Percentiles rank a stretch among this genome's conserved stretches.
Evolutionary conservation across 306 rosid species (phyloP).

Genomic region (Castanopsis chinensis): DNA sequence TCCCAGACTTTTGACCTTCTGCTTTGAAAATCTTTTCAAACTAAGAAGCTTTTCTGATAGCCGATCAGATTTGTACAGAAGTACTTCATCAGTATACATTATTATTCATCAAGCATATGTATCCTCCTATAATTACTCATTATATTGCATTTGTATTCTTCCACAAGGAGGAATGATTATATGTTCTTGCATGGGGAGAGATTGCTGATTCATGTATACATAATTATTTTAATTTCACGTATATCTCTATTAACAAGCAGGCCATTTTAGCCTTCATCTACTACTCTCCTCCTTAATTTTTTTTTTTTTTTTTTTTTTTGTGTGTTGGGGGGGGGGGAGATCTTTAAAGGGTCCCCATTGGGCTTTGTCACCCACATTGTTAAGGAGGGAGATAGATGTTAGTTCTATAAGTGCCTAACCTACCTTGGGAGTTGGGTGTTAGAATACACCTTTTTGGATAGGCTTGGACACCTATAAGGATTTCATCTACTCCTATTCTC

Average conservation of each 20-base stretch:
- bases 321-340: too few relatives aligned
- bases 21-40: conserved; percentile 80
- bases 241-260: not conserved
- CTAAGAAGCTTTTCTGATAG: conserved; percentile 66
- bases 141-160: conserved; percentile 1
- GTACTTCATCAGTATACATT: conserved; percentile 33
- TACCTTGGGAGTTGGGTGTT: too few relatives aligned
- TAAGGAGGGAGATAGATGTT: too few relatives aligned
- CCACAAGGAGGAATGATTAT: not conserved
- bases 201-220: not conserved
- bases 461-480: too few relatives aligned
- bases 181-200: not conserved
- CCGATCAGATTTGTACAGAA: conserved; percentile 32
- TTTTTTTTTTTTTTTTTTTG: too few relatives aligned
- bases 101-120: conserved; percentile 7
- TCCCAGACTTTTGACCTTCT: conserved; percentile 76
- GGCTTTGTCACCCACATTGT: too few relatives aligned
- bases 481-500: too few relatives aligned
- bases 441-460: too few relatives aligned
- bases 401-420: too few relatives aligned
- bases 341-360: too few relatives aligned
- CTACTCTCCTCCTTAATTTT: too few relatives aligned
- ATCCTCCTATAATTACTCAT: conserved; percentile 14
- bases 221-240: not conserved
- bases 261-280: not conserved